Conservation (phyloP, 1,139 yeast species). For the Lodderomyces parapsilosis region DNA sequence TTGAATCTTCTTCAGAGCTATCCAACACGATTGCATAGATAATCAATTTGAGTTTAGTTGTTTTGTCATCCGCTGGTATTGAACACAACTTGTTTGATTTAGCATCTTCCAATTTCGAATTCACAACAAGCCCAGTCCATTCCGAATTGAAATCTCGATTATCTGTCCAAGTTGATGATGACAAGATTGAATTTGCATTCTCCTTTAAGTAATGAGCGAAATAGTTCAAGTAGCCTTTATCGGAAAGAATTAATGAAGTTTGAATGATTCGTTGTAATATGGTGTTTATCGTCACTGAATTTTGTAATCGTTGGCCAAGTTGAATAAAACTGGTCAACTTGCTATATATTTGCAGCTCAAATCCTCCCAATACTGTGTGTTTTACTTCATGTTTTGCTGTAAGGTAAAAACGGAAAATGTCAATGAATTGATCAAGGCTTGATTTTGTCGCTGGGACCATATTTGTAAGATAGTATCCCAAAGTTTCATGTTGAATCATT, state of each 20-base stretch:
- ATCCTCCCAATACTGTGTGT: conserved; percentile 47
- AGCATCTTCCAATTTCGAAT: conserved; percentile 1
- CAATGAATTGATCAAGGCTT: conserved; percentile 26
- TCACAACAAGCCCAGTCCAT: conserved; percentile 32
- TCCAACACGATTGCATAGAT: conserved; percentile 26
- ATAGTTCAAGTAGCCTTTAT: conserved; percentile 30
- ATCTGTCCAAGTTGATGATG: conserved; percentile 27
- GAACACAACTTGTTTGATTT: conserved; percentile 13
- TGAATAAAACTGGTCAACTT: conserved; percentile 62
- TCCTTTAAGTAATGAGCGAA: conserved; percentile 20
- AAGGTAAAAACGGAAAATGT: conserved; percentile 46
- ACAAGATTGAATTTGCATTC: conserved; percentile 12
- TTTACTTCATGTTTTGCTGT: conserved; percentile 52
- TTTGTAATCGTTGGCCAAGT: conserved; percentile 41
- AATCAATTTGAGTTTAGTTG: conserved; percentile 21
- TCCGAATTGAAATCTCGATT: conserved; percentile 49
- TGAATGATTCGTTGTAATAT: conserved; percentile 35
- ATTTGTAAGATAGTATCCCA: conserved; percentile 56
- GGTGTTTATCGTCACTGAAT: conserved; percentile 38
- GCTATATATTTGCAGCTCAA: conserved; percentile 53
- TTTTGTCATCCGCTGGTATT: conserved; percentile 12
- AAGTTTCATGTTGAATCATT: conserved; percentile 76
- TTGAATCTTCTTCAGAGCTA: conserved; percentile 14
- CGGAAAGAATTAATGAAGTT: conserved; percentile 34
- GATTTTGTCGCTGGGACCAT: conserved; percentile 38